These are phyloP conservation scores for Schrenkiella parvula DNA, from an alignment of 345 rosid species.

Conservation along the genomic window DNA sequence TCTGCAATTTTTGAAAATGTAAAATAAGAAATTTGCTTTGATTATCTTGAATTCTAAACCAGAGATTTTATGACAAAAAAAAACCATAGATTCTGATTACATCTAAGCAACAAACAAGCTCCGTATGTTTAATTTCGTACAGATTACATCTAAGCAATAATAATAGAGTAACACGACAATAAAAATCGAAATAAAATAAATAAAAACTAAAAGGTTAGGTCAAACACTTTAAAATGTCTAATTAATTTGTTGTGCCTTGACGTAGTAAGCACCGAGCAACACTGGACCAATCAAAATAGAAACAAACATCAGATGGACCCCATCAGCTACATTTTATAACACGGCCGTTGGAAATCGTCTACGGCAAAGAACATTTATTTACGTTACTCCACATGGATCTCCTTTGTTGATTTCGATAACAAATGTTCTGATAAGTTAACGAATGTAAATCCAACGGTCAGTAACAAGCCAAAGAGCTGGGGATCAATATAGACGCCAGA, in stretches of 20 bases:
- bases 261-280: conserved; percentile 13
- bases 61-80: too few relatives aligned
- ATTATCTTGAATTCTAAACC: too few relatives aligned
- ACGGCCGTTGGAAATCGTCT: background rate
- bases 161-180: too few relatives aligned
- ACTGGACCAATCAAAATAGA: conserved; percentile 10
- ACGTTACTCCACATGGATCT: background rate
- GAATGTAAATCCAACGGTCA: conserved; percentile 8
- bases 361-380: background rate
- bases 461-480: background rate
- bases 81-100: too few relatives aligned
- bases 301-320: background rate
- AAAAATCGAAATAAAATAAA: too few relatives aligned
- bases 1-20: too few relatives aligned
- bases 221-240: background rate
- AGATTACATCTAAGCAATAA: too few relatives aligned
- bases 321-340: background rate
- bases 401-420: background rate
- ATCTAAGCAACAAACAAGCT: too few relatives aligned
- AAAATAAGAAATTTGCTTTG: too few relatives aligned
- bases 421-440: background rate
- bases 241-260: background rate
- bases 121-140: too few relatives aligned
- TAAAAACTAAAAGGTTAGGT: conserved; percentile 3
- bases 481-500: background rate